phyloP scores from a whole-genome alignment of 805 yeast species.

The Komagataella populi region DNA sequence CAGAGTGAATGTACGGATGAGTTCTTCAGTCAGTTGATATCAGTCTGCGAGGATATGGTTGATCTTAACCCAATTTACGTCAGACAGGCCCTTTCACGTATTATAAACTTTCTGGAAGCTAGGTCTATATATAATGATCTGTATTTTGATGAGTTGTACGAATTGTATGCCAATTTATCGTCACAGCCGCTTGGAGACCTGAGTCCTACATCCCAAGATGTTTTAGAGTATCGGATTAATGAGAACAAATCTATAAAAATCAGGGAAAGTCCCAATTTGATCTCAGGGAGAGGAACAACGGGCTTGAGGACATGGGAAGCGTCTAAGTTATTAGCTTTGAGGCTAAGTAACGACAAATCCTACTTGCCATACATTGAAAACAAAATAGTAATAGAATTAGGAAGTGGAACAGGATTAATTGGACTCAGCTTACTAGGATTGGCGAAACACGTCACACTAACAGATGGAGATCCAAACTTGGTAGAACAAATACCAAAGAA shows the following conservation, averaged over 20 bases:
- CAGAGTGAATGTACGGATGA: background rate
- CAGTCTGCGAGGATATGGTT: background rate
- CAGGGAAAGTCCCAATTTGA: slow-evolving; percentile 47
- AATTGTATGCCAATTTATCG: background rate
- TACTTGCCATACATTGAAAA: slow-evolving; percentile 2
- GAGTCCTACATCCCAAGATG: slow-evolving; percentile 1
- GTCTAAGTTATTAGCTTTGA: slow-evolving; percentile 41
- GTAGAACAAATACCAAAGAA: slow-evolving; percentile 32
- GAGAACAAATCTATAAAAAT: slow-evolving; percentile 16
- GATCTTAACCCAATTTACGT: background rate
- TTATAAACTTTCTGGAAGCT: background rate
- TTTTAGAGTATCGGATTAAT: background rate
- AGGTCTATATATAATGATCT: background rate
- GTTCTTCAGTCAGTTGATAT: background rate
- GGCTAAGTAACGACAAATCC: background rate
- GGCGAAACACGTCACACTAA: slow-evolving; percentile 23
- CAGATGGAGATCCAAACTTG: slow-evolving; percentile 57
- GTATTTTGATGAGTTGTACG: slow-evolving; percentile 1
- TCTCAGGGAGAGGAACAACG: slow-evolving; percentile 72
- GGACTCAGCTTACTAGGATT: slow-evolving; percentile 28
- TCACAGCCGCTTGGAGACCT: background rate
- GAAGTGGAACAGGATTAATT: slow-evolving; percentile 84
- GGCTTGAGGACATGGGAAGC: slow-evolving; percentile 95
- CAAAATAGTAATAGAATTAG: slow-evolving; percentile 51
- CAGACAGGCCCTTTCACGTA: background rate